A percentile compares a stretch with the other conserved stretches of the same genome.
Evolutionary conservation across 768 basidiomycete genomes (phyloP).

Genomic region (Kwoniella botswanensis): DNA sequence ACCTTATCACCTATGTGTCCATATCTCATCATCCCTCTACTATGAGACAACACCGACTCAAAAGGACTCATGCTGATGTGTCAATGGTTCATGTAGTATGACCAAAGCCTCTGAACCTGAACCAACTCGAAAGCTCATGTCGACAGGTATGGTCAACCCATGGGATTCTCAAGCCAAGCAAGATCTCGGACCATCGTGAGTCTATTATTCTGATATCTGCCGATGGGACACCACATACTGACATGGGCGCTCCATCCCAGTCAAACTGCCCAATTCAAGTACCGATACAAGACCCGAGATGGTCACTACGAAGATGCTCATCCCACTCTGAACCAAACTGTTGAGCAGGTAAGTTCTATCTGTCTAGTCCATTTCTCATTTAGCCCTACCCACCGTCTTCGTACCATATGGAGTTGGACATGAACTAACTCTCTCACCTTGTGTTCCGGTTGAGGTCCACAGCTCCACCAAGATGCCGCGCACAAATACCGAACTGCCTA

Average conservation of each 20-base stretch:
- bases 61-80: too few species aligned
- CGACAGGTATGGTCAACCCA: constrained; percentile 47
- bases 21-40: too few species aligned
- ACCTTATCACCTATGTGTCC: too few species aligned
- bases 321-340: constrained; percentile 44
- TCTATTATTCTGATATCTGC: background rate
- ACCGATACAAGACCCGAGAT: constrained; percentile 53
- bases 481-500: constrained; percentile 31
- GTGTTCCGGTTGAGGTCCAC: constrained; percentile 19
- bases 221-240: too few species aligned
- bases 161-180: constrained; percentile 51
- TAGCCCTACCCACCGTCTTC: too few species aligned
- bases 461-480: constrained; percentile 28
- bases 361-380: background rate
- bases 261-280: constrained; percentile 55
- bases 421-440: constrained; percentile 9
- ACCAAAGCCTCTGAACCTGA: constrained; percentile 51
- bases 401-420: background rate
- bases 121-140: constrained; percentile 40
- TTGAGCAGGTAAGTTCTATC: constrained; percentile 39
- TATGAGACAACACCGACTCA: too few species aligned
- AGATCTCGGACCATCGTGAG: constrained; percentile 51
- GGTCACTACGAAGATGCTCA: constrained; percentile 54
- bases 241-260: background rate
- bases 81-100: constrained; percentile 29